These are phyloP conservation scores for Diospyros kaki DNA, from an alignment of 148 eudicot genomes.

Conservation along the genomic window DNA sequence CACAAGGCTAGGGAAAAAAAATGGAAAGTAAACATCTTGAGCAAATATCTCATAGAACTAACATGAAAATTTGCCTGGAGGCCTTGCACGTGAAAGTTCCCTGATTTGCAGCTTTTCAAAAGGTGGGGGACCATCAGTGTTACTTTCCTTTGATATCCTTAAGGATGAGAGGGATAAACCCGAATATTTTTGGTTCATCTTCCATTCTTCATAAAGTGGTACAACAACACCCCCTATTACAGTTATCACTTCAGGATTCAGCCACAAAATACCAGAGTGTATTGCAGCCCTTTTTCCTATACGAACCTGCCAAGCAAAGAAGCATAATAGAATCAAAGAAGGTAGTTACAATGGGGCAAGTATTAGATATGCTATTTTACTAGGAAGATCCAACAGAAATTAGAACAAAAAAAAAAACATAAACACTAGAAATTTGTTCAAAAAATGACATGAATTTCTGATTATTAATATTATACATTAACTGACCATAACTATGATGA, in stretches of 20 bases:
- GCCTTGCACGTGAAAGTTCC: constrained; percentile 32
- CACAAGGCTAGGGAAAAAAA: not conserved
- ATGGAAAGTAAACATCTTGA: not conserved
- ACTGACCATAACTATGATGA: not conserved
- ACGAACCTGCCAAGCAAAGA: constrained; percentile 47
- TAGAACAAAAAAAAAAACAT: not conserved
- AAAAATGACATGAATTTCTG: not conserved
- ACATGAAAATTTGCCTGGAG: constrained; percentile 35
- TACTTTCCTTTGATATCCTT: constrained; percentile 36
- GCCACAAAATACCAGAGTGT: constrained; percentile 65
- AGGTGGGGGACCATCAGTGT: constrained; percentile 63
- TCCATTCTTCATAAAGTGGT: constrained; percentile 87
- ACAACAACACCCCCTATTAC: constrained; percentile 78
- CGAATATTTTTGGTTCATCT: constrained; percentile 80
- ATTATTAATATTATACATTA: not conserved
- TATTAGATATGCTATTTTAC: not conserved
- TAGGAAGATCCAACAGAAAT: not conserved
- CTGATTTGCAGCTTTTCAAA: constrained; percentile 75
- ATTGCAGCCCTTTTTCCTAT: constrained; percentile 60
- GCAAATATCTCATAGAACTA: constrained; percentile 9
- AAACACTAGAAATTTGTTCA: not conserved
- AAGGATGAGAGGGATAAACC: constrained; percentile 63
- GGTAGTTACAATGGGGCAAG: not conserved
- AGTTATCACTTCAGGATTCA: constrained; percentile 58
- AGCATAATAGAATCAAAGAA: constrained; percentile 1